Conservation (phyloP, 73 alveolate species). For the Paramecium octaurelia region DNA sequence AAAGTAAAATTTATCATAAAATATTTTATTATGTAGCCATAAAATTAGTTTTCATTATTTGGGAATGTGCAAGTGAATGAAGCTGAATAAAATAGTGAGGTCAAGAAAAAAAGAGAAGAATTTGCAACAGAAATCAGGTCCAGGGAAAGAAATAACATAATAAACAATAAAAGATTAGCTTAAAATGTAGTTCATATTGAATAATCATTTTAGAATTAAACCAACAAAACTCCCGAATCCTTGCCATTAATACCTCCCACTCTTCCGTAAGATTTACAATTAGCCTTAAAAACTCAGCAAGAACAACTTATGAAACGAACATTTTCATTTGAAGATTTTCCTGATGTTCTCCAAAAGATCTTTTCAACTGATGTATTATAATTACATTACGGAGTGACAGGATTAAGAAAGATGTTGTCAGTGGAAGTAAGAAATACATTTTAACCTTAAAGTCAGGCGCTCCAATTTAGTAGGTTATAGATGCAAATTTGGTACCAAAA, state of each 20-base stretch:
- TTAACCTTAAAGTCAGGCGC: conserved; percentile 65
- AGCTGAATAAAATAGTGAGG: background rate
- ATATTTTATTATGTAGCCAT: conserved; percentile 41
- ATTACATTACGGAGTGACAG: conserved; percentile 83
- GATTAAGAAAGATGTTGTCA: conserved; percentile 93
- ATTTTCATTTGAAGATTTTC: conserved; percentile 67
- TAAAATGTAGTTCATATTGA: conserved; percentile 20
- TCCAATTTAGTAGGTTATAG: conserved; percentile 94
- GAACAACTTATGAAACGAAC: background rate
- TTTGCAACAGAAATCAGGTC: conserved; percentile 38
- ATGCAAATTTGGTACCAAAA: conserved; percentile 89
- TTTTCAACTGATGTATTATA: conserved; percentile 58
- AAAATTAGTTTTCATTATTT: conserved; percentile 30
- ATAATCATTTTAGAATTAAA: background rate
- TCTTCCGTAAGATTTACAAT: background rate
- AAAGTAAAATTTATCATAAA: background rate
- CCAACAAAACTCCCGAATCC: background rate
- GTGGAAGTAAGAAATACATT: conserved; percentile 52
- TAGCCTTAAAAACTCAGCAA: background rate
- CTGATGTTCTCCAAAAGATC: conserved; percentile 62
- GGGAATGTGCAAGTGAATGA: background rate
- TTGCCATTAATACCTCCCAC: background rate
- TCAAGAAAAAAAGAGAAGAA: conserved; percentile 27
- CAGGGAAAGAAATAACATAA: background rate
- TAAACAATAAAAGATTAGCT: conserved; percentile 15